Evolutionary conservation across 768 basidiomycete genomes (phyloP).

Genomic region (Agrocybe chaxingu): DNA sequence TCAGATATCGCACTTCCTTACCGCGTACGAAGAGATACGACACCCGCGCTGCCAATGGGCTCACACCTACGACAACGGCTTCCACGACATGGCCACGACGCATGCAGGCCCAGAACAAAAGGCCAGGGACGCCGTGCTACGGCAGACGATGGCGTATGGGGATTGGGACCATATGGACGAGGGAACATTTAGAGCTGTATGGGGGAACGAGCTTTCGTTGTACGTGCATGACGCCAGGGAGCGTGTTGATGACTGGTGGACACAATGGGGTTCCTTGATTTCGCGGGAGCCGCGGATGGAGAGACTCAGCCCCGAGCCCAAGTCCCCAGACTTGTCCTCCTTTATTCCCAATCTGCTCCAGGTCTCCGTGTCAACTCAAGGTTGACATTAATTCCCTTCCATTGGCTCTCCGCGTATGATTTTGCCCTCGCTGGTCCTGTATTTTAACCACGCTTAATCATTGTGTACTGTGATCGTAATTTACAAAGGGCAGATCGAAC

Average conservation of each 20-base stretch:
- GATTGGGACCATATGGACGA: conserved; percentile 46
- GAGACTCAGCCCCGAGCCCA: too few species aligned
- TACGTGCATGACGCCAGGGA: conserved; percentile 54
- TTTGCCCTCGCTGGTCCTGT: too few species aligned
- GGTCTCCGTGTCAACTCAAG: too few species aligned
- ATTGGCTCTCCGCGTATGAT: too few species aligned
- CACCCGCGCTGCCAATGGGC: conserved; percentile 42
- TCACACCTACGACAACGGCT: conserved; percentile 40
- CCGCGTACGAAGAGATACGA: conserved; percentile 56
- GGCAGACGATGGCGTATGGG: conserved; percentile 29
- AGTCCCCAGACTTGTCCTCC: too few species aligned
- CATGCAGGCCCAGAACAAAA: conserved; percentile 40
- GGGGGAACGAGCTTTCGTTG: conserved; percentile 50
- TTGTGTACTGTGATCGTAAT: too few species aligned
- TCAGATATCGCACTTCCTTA: conserved; percentile 47
- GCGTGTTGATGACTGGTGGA: conserved; percentile 65
- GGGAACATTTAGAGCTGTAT: conserved; percentile 39
- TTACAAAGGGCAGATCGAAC: too few species aligned
- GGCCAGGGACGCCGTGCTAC: conserved; percentile 38
- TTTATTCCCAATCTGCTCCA: too few species aligned
- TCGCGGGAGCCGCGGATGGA: background rate
- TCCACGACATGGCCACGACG: conserved; percentile 39
- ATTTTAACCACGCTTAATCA: too few species aligned
- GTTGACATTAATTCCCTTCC: too few species aligned
- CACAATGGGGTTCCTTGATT: conserved; percentile 35